These are phyloP conservation scores for Musa balbisiana DNA, from an alignment of 202 grass and related monocot species.

Conservation along the genomic window DNA sequence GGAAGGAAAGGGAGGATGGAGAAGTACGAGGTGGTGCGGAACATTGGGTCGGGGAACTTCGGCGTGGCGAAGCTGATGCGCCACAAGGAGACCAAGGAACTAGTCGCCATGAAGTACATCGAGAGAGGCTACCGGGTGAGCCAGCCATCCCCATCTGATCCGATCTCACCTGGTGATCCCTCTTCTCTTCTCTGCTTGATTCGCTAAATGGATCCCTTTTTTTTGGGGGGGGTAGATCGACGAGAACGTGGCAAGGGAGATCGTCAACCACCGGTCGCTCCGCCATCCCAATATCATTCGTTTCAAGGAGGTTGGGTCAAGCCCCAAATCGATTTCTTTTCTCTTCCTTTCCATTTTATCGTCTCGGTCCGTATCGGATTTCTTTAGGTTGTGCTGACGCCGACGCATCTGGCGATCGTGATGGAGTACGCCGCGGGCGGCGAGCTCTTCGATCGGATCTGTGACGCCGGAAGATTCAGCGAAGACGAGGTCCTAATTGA, in stretches of 20 bases:
- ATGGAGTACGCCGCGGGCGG: constrained; percentile 13
- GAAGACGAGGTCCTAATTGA: not conserved
- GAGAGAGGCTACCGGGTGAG: constrained; percentile 70
- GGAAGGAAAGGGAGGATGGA: constrained; percentile 36
- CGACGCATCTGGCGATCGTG: constrained; percentile 16
- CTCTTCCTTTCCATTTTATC: not conserved
- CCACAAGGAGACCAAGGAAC: constrained; percentile 73
- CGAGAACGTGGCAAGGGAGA: constrained; percentile 9
- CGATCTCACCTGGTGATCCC: not conserved
- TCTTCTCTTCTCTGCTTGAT: not conserved
- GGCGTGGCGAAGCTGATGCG: constrained; percentile 90
- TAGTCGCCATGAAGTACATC: constrained; percentile 97
- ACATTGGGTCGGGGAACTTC: constrained; percentile 96
- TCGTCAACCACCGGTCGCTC: constrained; percentile 4
- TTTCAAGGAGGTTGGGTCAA: constrained; percentile 1
- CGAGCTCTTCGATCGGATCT: constrained; percentile 13
- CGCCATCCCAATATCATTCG: constrained; percentile 13
- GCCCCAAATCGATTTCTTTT: not conserved
- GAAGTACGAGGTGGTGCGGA: constrained; percentile 82
- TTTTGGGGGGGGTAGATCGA: not conserved
- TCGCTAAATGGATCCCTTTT: not conserved
- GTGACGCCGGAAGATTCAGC: constrained; percentile 9
- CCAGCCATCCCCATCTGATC: not conserved
- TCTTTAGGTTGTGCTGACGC: constrained; percentile 2
- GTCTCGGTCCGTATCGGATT: not conserved